Base-by-base conservation (phyloP, 2,329 filamentous ascomycete species). In the Rhexocercosporidium sp. region DNA sequence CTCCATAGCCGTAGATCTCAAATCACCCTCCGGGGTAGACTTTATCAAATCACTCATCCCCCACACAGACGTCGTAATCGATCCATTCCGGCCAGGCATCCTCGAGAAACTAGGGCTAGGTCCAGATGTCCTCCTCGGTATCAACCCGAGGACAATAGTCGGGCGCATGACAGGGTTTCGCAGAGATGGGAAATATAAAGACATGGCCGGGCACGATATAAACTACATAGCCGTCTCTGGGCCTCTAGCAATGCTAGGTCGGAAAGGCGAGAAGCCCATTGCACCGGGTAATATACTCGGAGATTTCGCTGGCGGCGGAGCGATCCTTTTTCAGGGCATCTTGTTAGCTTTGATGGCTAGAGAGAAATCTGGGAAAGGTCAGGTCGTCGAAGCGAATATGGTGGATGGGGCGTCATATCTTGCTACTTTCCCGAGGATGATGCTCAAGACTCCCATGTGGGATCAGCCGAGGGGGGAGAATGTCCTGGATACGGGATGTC, bases 351-450 rank as follows among this genome's bases (percentile, higher is more conserved):
- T 98, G 67, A 75, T 96, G 11, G 84, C 88, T 16, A 83, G 93
- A 39, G 81, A 84, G 59, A 81, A 79, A 51, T 89, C 83, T 0
- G 93, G 93, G 0, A 81, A 81, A 1, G 95, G 95, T 0, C 95
- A 97, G 80, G 90, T 97, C 14, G 94, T 98, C 9, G 93, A 97
- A 81, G 93, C 92, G 18, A 97, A 97, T 79, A 98, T 98, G 95
- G 95, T 97, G 14, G 95, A 98, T 80, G 95, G 95, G 9, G 88
- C 86, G 25, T 87, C 89, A 41, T 95, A 95, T 78, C 81, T 98
- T 29, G 90, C 90, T 1, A 91, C 89, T 0, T 95, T 95, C 80
- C 90, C 92, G 61, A 84, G 95, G 39, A 82, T 96, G 68, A 83
- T 84, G 31, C 82, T 84, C 69, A 89, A 90, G 76, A 89, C 83